phyloP scores from a whole-genome alignment of 2,329 filamentous ascomycete species.

The Aspergillus calidoustus region DNA sequence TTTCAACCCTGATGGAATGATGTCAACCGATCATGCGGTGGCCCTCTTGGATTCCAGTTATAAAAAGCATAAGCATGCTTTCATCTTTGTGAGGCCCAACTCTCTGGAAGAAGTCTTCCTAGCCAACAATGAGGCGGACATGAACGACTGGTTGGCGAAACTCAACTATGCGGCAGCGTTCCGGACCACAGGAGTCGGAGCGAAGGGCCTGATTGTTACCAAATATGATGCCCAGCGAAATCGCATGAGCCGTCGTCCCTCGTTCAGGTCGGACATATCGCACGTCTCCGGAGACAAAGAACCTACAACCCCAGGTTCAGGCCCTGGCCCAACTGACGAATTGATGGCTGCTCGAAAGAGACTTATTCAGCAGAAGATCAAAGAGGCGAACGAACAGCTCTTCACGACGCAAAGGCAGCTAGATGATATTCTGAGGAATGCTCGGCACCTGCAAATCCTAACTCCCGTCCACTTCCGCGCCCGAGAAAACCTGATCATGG shows the following conservation, averaged over 20 bases:
- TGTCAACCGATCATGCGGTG: slow-evolving; percentile 92
- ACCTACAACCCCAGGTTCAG: slow-evolving; percentile 73
- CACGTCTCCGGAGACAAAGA: slow-evolving; percentile 71
- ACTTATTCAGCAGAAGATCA: slow-evolving; percentile 82
- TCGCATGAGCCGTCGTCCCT: slow-evolving; percentile 68
- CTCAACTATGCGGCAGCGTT: slow-evolving; percentile 97
- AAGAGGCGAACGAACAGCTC: slow-evolving; percentile 80
- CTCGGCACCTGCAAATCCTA: slow-evolving; percentile 84
- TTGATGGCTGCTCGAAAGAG: slow-evolving; percentile 81
- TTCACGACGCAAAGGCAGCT: slow-evolving; percentile 74
- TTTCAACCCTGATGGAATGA: slow-evolving; percentile 91
- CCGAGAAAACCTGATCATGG: slow-evolving; percentile 81
- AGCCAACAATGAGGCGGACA: slow-evolving; percentile 85
- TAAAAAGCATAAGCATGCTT: slow-evolving; percentile 92
- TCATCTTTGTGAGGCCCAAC: slow-evolving; percentile 84
- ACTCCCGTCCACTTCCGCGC: slow-evolving; percentile 91
- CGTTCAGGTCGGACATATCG: slow-evolving; percentile 58
- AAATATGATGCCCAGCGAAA: slow-evolving; percentile 78
- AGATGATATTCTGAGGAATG: slow-evolving; percentile 83
- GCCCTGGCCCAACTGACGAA: slow-evolving; percentile 80
- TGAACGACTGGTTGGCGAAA: slow-evolving; percentile 96
- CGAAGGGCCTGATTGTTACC: slow-evolving; percentile 82
- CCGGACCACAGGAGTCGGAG: slow-evolving; percentile 85
- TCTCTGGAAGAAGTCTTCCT: slow-evolving; percentile 88
- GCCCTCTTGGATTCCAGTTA: slow-evolving; percentile 85